Percentiles rank a stretch among this genome's conserved stretches.
Evolutionary conservation across 345 rosid species (phyloP).

Genomic region (Moringa oleifera): DNA sequence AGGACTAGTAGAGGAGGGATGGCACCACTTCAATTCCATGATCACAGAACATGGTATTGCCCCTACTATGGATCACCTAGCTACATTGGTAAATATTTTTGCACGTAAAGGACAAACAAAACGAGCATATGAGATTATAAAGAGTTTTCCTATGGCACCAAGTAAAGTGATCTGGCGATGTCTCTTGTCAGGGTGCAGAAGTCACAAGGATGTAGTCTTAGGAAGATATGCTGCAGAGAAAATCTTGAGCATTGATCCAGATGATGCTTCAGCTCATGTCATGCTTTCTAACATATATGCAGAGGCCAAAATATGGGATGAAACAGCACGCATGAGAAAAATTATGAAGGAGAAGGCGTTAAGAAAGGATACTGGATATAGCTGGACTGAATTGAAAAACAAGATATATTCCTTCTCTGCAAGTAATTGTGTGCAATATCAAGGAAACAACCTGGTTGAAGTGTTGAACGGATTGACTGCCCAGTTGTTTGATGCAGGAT

Average conservation of each 20-base stretch:
- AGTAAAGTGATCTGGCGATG: slow-evolving; percentile 34
- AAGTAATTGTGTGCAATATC: slow-evolving; percentile 10
- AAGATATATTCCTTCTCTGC: slow-evolving; percentile 23
- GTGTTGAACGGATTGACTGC: slow-evolving; percentile 13
- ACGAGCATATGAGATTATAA: slow-evolving; percentile 27
- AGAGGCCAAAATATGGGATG: slow-evolving; percentile 32
- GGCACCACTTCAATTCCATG: slow-evolving; percentile 27
- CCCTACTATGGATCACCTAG: slow-evolving; percentile 30
- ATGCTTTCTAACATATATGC: slow-evolving; percentile 30
- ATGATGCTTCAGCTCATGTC: slow-evolving; percentile 27
- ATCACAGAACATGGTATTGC: slow-evolving; percentile 21
- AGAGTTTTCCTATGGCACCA: slow-evolving; percentile 18
- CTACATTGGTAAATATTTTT: slow-evolving; percentile 29
- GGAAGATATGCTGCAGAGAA: slow-evolving; percentile 31
- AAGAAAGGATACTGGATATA: slow-evolving; percentile 28
- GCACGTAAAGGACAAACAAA: slow-evolving; percentile 26
- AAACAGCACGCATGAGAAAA: slow-evolving; percentile 25
- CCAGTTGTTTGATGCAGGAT: slow-evolving; percentile 25
- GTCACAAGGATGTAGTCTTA: slow-evolving; percentile 21
- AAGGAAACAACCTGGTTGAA: slow-evolving; percentile 14
- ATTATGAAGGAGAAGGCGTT: slow-evolving; percentile 23
- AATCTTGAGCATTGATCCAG: slow-evolving; percentile 26
- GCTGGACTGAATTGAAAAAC: slow-evolving; percentile 26
- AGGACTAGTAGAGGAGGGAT: slow-evolving; percentile 28
- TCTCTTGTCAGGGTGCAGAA: slow-evolving; percentile 28